phyloP scores from a whole-genome alignment of 2,329 filamentous ascomycete species.

The Torrubiella hemipterigena region DNA sequence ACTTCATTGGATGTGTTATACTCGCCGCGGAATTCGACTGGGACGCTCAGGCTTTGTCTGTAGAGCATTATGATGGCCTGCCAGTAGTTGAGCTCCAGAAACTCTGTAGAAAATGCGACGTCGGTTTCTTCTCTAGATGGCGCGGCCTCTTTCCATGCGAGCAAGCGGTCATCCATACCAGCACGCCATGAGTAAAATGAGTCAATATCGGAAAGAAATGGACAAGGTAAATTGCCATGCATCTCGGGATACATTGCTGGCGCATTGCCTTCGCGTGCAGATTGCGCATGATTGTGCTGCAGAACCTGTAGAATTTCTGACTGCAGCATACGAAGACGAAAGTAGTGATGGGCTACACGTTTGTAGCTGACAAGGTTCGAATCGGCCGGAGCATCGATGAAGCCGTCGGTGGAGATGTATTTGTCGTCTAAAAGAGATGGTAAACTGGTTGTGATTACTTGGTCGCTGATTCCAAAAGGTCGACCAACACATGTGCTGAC shows the following conservation, averaged over 20 bases:
- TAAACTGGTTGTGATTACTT: conserved; percentile 91
- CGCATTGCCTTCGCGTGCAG: conserved; percentile 54
- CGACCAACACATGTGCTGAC: conserved; percentile 89
- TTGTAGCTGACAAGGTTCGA: conserved; percentile 68
- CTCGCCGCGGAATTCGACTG: conserved; percentile 73
- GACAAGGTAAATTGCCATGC: conserved; percentile 67
- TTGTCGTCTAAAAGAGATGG: conserved; percentile 80
- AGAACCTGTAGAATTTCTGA: conserved; percentile 92
- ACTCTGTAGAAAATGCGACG: conserved; percentile 79
- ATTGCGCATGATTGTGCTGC: conserved; percentile 81
- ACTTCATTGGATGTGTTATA: conserved; percentile 54
- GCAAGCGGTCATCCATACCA: conserved; percentile 72
- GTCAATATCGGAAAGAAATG: conserved; percentile 72
- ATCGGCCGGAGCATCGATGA: conserved; percentile 48
- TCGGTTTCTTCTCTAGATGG: conserved; percentile 70
- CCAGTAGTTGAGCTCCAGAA: conserved; percentile 94
- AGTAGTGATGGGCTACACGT: conserved; percentile 82
- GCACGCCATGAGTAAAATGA: conserved; percentile 82
- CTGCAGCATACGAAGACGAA: conserved; percentile 76
- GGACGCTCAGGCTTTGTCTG: conserved; percentile 77
- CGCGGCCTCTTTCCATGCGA: conserved; percentile 76
- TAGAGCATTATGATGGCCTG: conserved; percentile 95
- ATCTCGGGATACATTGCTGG: conserved; percentile 60
- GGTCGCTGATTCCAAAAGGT: conserved; percentile 90
- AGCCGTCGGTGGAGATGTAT: conserved; percentile 72